These are phyloP conservation scores for Eucommia ulmoides DNA, from an alignment of 257 asterid genomes.

Conservation along the genomic window DNA sequence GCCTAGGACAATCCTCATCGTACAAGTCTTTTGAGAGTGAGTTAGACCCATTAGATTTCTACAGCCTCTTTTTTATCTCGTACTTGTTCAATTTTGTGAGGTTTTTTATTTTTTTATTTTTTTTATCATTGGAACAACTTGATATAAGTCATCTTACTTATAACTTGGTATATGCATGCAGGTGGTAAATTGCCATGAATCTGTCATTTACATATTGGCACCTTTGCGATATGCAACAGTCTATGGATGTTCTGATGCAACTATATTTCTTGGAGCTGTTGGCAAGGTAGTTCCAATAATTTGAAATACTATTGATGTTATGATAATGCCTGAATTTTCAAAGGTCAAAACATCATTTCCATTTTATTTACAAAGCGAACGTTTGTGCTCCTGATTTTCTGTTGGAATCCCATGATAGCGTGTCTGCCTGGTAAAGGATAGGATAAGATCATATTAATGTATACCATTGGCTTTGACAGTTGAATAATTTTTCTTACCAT, in stretches of 20 bases:
- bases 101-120: too few species aligned
- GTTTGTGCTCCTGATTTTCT: not conserved
- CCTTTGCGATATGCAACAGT: slow-evolving; percentile 78
- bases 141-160: too few species aligned
- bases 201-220: slow-evolving; percentile 83
- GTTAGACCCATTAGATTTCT: too few species aligned
- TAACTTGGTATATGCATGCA: slow-evolving; percentile 24
- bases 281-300: slow-evolving; percentile 81
- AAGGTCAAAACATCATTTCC: not conserved
- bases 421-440: not conserved
- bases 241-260: slow-evolving; percentile 98
- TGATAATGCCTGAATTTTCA: too few species aligned
- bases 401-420: not conserved
- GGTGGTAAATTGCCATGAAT: slow-evolving; percentile 95
- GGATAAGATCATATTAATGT: not conserved
- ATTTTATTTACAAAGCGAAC: not conserved
- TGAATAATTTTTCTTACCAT: too few species aligned
- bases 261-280: slow-evolving; percentile 87
- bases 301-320: too few species aligned
- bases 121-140: too few species aligned
- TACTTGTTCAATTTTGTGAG: too few species aligned
- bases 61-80: too few species aligned
- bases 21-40: too few species aligned
- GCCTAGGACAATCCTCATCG: too few species aligned
- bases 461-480: too few species aligned